Evolutionary conservation across 2,329 filamentous ascomycete species (phyloP), one percentile per base, ranked within the genome.

Genomic region (Claviceps purpurea): DNA sequence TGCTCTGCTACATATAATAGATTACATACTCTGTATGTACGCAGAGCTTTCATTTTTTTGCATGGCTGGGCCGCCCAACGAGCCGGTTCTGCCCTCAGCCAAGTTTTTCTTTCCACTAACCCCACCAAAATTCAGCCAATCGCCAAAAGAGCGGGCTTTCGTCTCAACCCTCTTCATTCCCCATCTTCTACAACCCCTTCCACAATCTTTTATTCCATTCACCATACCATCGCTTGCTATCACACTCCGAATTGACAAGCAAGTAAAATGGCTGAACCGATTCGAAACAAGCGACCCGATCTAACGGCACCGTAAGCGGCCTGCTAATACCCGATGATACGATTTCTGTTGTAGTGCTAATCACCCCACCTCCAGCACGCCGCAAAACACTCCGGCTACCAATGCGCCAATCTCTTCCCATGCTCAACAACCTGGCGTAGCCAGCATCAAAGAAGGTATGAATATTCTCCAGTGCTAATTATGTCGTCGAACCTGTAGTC

Each of bases 381-480:
- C 93, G 65, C 93, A 98, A 74, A 98, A 98, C 77, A 98, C 93
- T 52, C 93, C 93, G 61, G 86, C 89, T 60, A 89, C 83, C 73
- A 90, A 91, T 75, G 93, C 94, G 60, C 93, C 93, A 59, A 97
- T 98, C 73, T 95, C 90, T 51, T 97, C 91, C 57, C 91, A 93
- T 72, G 93, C 94, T 61, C 89, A 95, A 74, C 89, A 95, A 73
- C 93, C 93, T 57, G 88, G 86, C 60, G 85, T 98, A 57, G 77
- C 88, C 60, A 96, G 89, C 71, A 97, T 98, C 75, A 93, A 91
- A 71, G 93, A 98, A 82, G 93, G 93, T 97, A 73, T 70, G 80
- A 75, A 42, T 56, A 61, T 54, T 43, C 3, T 16, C 22, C 18
- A 22, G 24, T 16, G n/a, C 20, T 8, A 7, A 24, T 5, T 38